phyloP scores from a whole-genome alignment of 2,329 filamentous ascomycete species.

The Penicillium sp. region DNA sequence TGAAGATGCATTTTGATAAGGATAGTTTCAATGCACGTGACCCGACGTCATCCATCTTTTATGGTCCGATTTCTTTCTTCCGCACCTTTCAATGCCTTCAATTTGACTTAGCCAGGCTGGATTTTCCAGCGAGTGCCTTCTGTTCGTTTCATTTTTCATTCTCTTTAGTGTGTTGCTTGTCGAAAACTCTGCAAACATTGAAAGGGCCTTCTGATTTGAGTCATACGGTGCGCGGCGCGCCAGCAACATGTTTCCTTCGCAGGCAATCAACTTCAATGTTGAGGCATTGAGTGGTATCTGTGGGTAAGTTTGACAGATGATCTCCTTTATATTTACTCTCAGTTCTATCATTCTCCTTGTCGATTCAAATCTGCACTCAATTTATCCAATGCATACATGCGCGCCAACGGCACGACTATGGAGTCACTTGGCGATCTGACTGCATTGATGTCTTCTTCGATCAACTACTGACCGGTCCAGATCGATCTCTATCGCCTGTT shows the following conservation, averaged over 20 bases:
- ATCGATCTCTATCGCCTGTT: conserved; percentile 93
- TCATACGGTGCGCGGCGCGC: conserved; percentile 8
- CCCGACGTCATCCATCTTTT: conserved; percentile 23
- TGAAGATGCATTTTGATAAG: conserved; percentile 58
- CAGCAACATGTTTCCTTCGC: conserved; percentile 38
- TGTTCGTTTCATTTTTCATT: neutral
- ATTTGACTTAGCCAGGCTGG: conserved; percentile 8
- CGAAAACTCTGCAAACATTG: neutral
- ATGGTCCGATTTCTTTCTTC: conserved; percentile 16
- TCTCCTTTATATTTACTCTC: neutral
- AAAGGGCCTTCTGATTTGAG: neutral
- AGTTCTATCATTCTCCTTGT: neutral
- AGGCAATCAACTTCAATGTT: conserved; percentile 65
- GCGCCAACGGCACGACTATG: neutral
- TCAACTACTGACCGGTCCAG: conserved; percentile 43
- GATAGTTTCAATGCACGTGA: conserved; percentile 21
- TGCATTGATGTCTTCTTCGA: neutral
- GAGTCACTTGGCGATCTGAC: conserved; percentile 4
- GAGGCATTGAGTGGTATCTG: conserved; percentile 90
- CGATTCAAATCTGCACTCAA: neutral
- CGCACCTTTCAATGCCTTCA: conserved; percentile 9
- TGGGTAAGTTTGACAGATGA: conserved; percentile 54
- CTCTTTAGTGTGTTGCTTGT: neutral
- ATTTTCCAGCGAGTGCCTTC: neutral
- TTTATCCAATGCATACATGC: neutral